Conservation (phyloP, 148 eudicot species). For the Selenicereus undatus region DNA sequence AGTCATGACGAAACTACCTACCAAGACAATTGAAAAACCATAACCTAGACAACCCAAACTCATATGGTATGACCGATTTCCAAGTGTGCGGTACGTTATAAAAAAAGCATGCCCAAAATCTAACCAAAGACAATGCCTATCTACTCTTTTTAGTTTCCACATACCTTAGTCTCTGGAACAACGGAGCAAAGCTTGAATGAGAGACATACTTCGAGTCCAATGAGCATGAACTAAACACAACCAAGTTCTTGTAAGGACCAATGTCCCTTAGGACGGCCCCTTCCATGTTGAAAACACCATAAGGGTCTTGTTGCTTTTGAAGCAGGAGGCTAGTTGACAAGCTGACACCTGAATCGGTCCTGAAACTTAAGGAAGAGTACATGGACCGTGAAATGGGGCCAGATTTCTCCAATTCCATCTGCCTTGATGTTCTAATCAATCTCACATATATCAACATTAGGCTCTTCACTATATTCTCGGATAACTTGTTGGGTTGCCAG, state of each 20-base stretch:
- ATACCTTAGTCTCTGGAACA: conserved; percentile 78
- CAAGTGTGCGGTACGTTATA: no score
- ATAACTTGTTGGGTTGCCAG: conserved; percentile 72
- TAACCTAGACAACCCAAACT: no score
- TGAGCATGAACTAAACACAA: conserved; percentile 60
- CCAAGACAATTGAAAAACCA: no score
- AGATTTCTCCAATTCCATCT: conserved; percentile 70
- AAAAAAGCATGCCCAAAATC: background rate
- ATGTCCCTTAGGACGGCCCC: conserved; percentile 76
- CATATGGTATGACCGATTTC: no score
- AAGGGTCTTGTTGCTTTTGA: conserved; percentile 82
- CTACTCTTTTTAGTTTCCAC: background rate
- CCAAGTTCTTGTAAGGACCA: conserved; percentile 91
- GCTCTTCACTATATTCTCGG: conserved; percentile 86
- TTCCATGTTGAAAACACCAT: conserved; percentile 62
- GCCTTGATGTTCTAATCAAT: conserved; percentile 65
- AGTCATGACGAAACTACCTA: no score
- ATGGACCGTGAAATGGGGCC: conserved; percentile 64
- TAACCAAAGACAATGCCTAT: background rate
- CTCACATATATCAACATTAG: conserved; percentile 67
- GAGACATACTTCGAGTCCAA: conserved; percentile 77
- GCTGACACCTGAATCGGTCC: conserved; percentile 40
- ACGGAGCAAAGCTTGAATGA: conserved; percentile 57
- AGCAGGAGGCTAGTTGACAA: conserved; percentile 42
- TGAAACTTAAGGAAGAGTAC: conserved; percentile 51